A percentile compares a stretch with the other conserved stretches of the same genome.
phyloP scores from a whole-genome alignment of 176 grass and related monocot species.

The Oryza rufipogon region DNA sequence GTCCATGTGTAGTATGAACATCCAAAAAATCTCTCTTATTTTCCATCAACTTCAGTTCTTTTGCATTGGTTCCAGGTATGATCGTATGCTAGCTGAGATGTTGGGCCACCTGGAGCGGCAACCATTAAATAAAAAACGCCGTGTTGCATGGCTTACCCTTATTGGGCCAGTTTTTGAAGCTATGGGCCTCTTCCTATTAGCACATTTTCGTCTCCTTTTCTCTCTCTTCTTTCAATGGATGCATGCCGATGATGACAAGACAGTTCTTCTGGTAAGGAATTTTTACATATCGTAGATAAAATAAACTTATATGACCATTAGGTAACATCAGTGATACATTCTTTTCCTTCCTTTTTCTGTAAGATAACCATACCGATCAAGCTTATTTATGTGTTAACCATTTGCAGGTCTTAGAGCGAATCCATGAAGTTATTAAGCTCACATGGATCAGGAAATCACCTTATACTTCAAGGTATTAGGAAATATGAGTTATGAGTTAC shows the following conservation, averaged over 20 bases:
- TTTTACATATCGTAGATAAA: not conserved
- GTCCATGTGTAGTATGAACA: not conserved
- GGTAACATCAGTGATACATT: not conserved
- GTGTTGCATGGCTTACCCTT: slow-evolving; percentile 72
- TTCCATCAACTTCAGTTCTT: slow-evolving; percentile 4
- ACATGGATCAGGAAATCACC: slow-evolving; percentile 92
- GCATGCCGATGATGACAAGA: slow-evolving; percentile 86
- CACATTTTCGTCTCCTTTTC: slow-evolving; percentile 86
- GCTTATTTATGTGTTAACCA: not conserved
- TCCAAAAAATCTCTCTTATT: slow-evolving; percentile 10
- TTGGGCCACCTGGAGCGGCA: slow-evolving; percentile 85
- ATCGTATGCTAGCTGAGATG: slow-evolving; percentile 83
- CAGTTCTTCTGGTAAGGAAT: slow-evolving; percentile 66
- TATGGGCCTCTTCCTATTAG: slow-evolving; percentile 88
- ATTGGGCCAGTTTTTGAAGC: slow-evolving; percentile 75
- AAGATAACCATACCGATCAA: slow-evolving; percentile 1
- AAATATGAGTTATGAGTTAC: not conserved
- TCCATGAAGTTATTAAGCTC: slow-evolving; percentile 66
- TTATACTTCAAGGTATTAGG: slow-evolving; percentile 64
- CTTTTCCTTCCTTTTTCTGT: not conserved
- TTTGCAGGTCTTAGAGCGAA: slow-evolving; percentile 69
- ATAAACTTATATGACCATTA: not conserved
- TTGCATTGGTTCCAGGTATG: slow-evolving; percentile 64
- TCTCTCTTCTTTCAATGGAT: slow-evolving; percentile 92
- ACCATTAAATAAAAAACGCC: slow-evolving; percentile 70